Base-by-base conservation (phyloP, 345 rosid species). In the Psidium friedrichsthalianum region DNA sequence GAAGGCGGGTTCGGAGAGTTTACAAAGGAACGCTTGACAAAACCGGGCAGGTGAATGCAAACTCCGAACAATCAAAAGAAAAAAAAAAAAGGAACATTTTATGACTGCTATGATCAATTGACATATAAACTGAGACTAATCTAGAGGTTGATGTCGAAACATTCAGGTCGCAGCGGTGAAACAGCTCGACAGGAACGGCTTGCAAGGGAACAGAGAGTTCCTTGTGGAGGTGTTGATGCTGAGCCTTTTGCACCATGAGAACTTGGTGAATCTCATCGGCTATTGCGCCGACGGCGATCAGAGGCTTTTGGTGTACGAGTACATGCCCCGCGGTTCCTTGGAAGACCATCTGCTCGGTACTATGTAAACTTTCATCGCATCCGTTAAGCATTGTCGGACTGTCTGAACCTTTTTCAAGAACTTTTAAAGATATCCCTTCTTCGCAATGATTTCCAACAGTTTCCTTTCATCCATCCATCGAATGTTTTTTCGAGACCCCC, bases 1-100 rank as follows among this genome's bases (percentile, higher is more conserved):
- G 98, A 97, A 92, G 99, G 99, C 16, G 98, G 98, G 82, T 97
- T 97, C 14, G 99, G 2, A 92, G 99, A 85, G 98, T 97, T 87
- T 97, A 95, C 87, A 97, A 92, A 83, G 99, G 98, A 24, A 91
- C 88, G 74, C 93, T 97, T 36, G 97, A 92, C 27, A 94, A 92
- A 69, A 88, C 86, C 40, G 92, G 90, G 85, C 95, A 91, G 96
- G 98, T 96, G 88, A 82, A 36, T 40, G 42, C 42, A 51, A 27
- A 29, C 2, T 13, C 56, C 9, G 5, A 56, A 82, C 16, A 53
- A n/a, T 15, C 12, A 32, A 32, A 64, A 64, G 24, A 11, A 42
- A 16, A 32, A 64, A 64, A 32, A 8, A 55, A 32, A 64, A 64
- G 0, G 4, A 20, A 16, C 44, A 64, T 64, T 32, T 64, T 64